Base-by-base conservation (phyloP, 148 eudicot genomes). In the Nepenthes gracilis region DNA sequence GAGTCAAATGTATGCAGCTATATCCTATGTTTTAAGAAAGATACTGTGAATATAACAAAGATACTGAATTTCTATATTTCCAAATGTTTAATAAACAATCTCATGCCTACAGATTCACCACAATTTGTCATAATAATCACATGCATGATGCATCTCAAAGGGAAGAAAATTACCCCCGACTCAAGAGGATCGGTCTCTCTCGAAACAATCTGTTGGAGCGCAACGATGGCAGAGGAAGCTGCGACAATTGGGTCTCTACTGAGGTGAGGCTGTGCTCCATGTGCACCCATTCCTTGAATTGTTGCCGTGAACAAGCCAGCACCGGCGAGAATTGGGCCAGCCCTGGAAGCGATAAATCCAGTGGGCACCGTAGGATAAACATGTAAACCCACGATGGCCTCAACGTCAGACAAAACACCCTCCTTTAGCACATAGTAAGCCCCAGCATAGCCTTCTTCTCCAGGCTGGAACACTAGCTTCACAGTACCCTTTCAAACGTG, bases 401-500 rank as follows among this genome's bases (percentile, higher is more conserved):
- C 59, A 10, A 85, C 60, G 12, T 82, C 76, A 2, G 83, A 78
- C 33, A 85, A 68, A 63, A 74, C 85, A 43, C 80, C 83, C 34
- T 82, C 78, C 53, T 82, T 62, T 33, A 85, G 50, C 87, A 85
- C 74, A 67, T 80, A 68, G 65, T 75, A 64, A 34, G 87, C 87
- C n/a, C 92, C 92, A 4, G 80, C 77, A 65, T 73, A 67, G 34
- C 92, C 92, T 74, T 85, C 92, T 77, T 85, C 92, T n/a, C 81
- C 92, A 8, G 92, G 92, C 71, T 85, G 92, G 61, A 85, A 85
- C 33, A 85, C 87, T 61, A 85, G 67, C 67, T 82, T 83, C 62
- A 85, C 81, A 10, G 88, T 85, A 7, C 88, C 92, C 92, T 83
- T 59, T 9, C 52, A 13, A 43, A 33, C 13, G 34, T 7, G 23